phyloP scores from a whole-genome alignment of 305 asterid species.

The Solanum aculeatissimum region DNA sequence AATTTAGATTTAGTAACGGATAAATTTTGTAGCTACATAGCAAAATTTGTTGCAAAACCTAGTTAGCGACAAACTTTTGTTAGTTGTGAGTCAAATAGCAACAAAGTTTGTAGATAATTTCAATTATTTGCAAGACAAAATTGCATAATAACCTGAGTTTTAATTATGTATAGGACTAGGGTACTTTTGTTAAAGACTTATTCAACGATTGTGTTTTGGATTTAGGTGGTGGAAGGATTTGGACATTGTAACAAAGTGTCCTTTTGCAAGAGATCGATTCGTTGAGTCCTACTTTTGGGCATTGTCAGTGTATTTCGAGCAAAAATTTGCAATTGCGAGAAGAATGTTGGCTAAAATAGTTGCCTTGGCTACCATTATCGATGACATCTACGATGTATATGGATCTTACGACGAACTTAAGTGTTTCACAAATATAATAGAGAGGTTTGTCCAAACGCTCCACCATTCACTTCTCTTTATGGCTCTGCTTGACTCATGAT shows the following conservation, averaged over 20 bases:
- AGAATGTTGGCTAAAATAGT: not conserved
- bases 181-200: too few relatives aligned
- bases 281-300: not conserved
- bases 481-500: too few relatives aligned
- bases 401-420: not conserved
- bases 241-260: not conserved
- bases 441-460: not conserved
- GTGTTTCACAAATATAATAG: not conserved
- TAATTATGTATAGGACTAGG: not conserved
- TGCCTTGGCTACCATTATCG: not conserved
- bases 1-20: too few relatives aligned
- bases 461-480: not conserved
- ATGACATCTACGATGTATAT: not conserved
- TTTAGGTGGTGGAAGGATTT: constrained; percentile 4
- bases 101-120: too few relatives aligned
- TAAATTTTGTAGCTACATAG: too few relatives aligned
- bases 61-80: too few relatives aligned
- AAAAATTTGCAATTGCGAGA: not conserved
- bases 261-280: constrained; percentile 5
- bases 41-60: too few relatives aligned
- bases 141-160: not conserved
- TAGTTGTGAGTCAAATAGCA: too few relatives aligned
- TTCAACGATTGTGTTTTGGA: not conserved
- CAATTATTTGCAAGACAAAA: not conserved
- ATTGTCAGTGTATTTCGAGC: not conserved